Conservation (phyloP, 2,329 filamentous ascomycete species). For the Claviceps arundinis region DNA sequence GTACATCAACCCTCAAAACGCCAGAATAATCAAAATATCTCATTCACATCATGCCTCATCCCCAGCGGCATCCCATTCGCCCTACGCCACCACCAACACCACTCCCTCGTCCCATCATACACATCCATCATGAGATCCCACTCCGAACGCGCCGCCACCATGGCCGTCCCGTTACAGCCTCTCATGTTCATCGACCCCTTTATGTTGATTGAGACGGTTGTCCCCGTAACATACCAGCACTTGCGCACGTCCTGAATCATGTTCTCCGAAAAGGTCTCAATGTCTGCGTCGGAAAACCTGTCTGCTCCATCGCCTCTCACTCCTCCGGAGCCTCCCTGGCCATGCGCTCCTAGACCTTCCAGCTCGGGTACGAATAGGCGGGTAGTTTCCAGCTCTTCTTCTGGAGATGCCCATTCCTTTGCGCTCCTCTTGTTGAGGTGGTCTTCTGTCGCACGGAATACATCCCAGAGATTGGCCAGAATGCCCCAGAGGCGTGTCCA, state of each 20-base stretch:
- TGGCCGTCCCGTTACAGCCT: slow-evolving; percentile 18
- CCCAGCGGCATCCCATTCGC: neutral
- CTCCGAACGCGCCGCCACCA: slow-evolving; percentile 18
- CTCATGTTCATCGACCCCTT: slow-evolving; percentile 25
- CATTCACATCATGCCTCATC: neutral
- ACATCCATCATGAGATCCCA: slow-evolving; percentile 18
- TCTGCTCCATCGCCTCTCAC: neutral
- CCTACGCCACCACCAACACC: slow-evolving; percentile 21
- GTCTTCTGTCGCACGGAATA: slow-evolving; percentile 9
- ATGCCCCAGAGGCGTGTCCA: slow-evolving; percentile 11
- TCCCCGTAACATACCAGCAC: slow-evolving; percentile 27
- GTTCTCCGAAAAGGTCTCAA: slow-evolving; percentile 26
- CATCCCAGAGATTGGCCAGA: slow-evolving; percentile 9
- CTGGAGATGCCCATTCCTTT: slow-evolving; percentile 6
- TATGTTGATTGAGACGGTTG: slow-evolving; percentile 24
- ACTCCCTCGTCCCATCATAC: slow-evolving; percentile 17
- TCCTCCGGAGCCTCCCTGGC: neutral
- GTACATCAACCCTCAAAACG: neutral
- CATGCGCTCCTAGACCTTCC: neutral
- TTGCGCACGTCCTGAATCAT: slow-evolving; percentile 31
- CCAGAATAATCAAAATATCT: slow-evolving; percentile 3
- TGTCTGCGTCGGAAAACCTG: slow-evolving; percentile 13
- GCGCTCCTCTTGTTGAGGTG: slow-evolving; percentile 9
- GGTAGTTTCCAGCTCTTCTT: slow-evolving; percentile 7
- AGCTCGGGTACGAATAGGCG: slow-evolving; percentile 12